A percentile compares a stretch with the other conserved stretches of the same genome.
These are phyloP conservation scores for Neopestalotiopsis sp. DNA, from an alignment of 2,329 filamentous ascomycete species.

Conservation along the genomic window DNA sequence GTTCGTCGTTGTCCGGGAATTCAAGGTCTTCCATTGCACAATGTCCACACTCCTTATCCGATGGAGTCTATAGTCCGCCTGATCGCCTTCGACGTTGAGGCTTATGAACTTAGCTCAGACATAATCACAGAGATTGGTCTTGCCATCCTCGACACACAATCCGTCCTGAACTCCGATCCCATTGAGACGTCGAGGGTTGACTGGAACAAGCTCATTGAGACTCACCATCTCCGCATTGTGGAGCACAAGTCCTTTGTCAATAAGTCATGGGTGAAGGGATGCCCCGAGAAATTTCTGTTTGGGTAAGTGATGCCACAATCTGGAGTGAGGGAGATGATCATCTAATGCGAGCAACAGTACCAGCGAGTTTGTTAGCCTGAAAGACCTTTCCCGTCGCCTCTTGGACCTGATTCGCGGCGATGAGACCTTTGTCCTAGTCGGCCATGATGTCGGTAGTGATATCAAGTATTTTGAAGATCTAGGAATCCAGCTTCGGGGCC, in stretches of 20 bases:
- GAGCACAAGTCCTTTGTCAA: constrained; percentile 75
- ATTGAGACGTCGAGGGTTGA: constrained; percentile 61
- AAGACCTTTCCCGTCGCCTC: constrained; percentile 42
- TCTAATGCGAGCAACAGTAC: constrained; percentile 36
- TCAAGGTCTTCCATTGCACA: not conserved
- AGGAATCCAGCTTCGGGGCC: constrained; percentile 64
- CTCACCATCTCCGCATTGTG: constrained; percentile 76
- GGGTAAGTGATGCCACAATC: constrained; percentile 55
- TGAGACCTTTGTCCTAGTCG: constrained; percentile 73
- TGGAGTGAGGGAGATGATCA: not conserved
- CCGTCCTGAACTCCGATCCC: constrained; percentile 60
- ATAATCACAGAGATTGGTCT: constrained; percentile 87
- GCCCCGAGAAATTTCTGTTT: constrained; percentile 77
- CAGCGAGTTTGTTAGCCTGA: constrained; percentile 46
- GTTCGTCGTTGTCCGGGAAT: not conserved
- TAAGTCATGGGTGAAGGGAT: constrained; percentile 70
- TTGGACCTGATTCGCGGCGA: constrained; percentile 41
- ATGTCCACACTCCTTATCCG: constrained; percentile 48
- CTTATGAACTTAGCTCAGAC: constrained; percentile 70
- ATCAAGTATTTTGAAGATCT: constrained; percentile 69
- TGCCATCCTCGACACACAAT: constrained; percentile 75
- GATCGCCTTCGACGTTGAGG: constrained; percentile 82
- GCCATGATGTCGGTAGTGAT: constrained; percentile 74
- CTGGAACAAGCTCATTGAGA: constrained; percentile 73
- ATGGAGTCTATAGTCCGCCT: constrained; percentile 69